These are phyloP conservation scores for Citrus australasica DNA, from an alignment of 345 rosid species.

Conservation along the genomic window DNA sequence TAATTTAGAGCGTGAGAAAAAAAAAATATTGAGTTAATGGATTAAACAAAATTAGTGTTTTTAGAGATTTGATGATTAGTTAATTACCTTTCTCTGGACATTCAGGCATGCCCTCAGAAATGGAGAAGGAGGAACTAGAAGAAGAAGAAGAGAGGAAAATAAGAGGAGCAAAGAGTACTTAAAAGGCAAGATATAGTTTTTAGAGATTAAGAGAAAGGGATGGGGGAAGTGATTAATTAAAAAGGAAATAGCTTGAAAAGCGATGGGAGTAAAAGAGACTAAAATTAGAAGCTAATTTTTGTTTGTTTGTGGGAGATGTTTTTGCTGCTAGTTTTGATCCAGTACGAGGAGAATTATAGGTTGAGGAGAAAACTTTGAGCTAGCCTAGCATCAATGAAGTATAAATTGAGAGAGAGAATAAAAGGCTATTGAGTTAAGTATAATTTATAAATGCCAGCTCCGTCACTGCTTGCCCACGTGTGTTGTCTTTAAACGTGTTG, in stretches of 20 bases:
- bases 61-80: background rate
- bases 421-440: background rate
- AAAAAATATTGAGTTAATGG: background rate
- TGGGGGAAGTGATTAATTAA: conserved; percentile 12
- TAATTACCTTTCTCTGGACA: conserved; percentile 91
- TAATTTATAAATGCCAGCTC: conserved; percentile 35
- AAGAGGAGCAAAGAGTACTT: conserved; percentile 46
- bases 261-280: conserved; percentile 8
- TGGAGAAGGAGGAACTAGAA: background rate
- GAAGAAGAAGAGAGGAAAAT: conserved; percentile 8
- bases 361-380: conserved; percentile 1
- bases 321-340: conserved; percentile 7
- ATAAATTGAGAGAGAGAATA: background rate
- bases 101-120: conserved; percentile 82
- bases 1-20: too few relatives aligned
- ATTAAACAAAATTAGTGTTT: background rate
- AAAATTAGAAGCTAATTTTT: conserved; percentile 19
- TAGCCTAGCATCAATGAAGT: conserved; percentile 13
- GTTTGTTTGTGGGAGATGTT: conserved; percentile 8
- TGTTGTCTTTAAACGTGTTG: conserved; percentile 34
- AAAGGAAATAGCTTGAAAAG: conserved; percentile 23
- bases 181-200: conserved; percentile 66
- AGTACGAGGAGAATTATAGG: conserved; percentile 12
- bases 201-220: conserved; percentile 6
- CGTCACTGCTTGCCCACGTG: conserved; percentile 59